Percentiles rank a stretch among this genome's conserved stretches.
Conservation (phyloP, 192 early-diverging fungal species). For the Linnemannia elongata region DNA sequence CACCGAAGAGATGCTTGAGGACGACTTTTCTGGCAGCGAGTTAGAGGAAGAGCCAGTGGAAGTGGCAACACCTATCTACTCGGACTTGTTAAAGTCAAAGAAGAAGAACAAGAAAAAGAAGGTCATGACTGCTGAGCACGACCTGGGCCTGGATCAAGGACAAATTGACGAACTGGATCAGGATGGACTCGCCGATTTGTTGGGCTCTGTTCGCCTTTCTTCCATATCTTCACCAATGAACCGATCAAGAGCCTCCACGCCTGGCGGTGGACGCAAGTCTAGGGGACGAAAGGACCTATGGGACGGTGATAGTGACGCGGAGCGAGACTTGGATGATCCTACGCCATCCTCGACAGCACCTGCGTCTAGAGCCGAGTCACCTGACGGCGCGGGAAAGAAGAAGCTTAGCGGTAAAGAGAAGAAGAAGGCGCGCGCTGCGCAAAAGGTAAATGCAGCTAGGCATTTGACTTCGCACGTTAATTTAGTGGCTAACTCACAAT, state of each 20-base stretch:
- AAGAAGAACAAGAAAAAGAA: conserved; percentile 70
- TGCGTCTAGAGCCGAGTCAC: conserved; percentile 56
- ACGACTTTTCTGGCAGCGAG: conserved; percentile 37
- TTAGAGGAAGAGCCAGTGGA: conserved; percentile 47
- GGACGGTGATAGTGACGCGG: conserved; percentile 44
- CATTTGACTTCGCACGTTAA: not conserved
- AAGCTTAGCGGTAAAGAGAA: conserved; percentile 57
- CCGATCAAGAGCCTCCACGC: conserved; percentile 39
- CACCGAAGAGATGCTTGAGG: not conserved
- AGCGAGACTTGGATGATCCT: conserved; percentile 26
- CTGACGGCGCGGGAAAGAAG: conserved; percentile 27
- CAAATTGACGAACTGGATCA: conserved; percentile 45
- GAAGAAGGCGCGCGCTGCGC: conserved; percentile 46
- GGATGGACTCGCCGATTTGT: conserved; percentile 41
- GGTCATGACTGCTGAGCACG: conserved; percentile 34
- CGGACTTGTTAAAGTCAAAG: conserved; percentile 36
- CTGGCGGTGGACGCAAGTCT: conserved; percentile 15
- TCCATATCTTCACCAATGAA: conserved; percentile 41
- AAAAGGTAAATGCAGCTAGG: conserved; percentile 57
- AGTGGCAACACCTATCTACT: conserved; percentile 20
- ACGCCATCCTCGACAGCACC: conserved; percentile 61
- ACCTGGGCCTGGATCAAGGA: conserved; percentile 28
- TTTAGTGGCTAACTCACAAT: too few relatives aligned
- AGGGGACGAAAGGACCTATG: conserved; percentile 14
- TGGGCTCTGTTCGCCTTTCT: conserved; percentile 41